Evolutionary conservation across 331 rosid species (phyloP).

Genomic region (Dryas integrifolia): DNA sequence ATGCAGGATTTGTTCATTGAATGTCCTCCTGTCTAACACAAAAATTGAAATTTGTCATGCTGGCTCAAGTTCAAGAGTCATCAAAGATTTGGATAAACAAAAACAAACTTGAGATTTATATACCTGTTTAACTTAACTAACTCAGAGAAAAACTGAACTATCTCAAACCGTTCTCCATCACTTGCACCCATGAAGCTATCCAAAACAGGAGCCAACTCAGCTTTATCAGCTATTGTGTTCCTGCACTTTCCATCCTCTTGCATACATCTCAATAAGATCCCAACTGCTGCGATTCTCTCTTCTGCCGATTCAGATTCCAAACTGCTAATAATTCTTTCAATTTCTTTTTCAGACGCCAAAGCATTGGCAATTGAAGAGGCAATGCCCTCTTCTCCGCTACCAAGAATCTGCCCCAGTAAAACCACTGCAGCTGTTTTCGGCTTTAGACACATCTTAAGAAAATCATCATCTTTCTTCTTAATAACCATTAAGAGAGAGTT

Average conservation of each 20-base stretch:
- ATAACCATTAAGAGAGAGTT: constrained; percentile 57
- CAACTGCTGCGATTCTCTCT: constrained; percentile 75
- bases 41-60: constrained; percentile 21
- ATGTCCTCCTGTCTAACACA: constrained; percentile 58
- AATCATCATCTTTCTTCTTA: constrained; percentile 53
- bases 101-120: constrained; percentile 13
- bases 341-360: constrained; percentile 45
- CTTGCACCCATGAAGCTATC: constrained; percentile 54
- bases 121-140: constrained; percentile 75
- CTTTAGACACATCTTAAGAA: constrained; percentile 53
- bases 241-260: constrained; percentile 76
- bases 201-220: constrained; percentile 61
- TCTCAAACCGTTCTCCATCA: constrained; percentile 61
- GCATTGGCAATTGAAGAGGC: constrained; percentile 41
- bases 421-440: constrained; percentile 72
- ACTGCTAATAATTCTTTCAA: constrained; percentile 49
- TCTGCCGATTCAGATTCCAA: constrained; percentile 58
- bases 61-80: constrained; percentile 7
- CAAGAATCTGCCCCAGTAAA: constrained; percentile 57
- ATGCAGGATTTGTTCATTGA: constrained; percentile 70
- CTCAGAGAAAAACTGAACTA: constrained; percentile 61
- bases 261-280: constrained; percentile 71
- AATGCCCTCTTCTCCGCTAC: constrained; percentile 44
- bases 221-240: constrained; percentile 64
- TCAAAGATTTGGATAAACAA: constrained; percentile 8